phyloP scores from a whole-genome alignment of 1,139 yeast genomes.

The Hemisphaericaspora subhashii region DNA sequence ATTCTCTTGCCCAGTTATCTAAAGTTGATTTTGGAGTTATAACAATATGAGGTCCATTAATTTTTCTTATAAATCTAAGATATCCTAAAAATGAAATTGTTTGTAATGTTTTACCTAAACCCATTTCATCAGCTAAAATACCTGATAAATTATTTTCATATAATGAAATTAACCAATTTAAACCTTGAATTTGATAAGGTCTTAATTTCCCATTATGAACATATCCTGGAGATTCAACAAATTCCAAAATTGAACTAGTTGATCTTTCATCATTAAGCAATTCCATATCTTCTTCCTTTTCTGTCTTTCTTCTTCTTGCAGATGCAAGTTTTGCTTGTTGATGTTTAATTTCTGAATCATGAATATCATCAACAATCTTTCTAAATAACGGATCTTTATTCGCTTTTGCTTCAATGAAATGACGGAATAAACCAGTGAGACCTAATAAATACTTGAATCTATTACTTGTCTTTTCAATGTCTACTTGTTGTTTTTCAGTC shows the following conservation, averaged over 20 bases:
- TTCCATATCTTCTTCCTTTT: conserved; percentile 72
- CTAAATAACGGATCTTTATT: conserved; percentile 60
- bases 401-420: conserved; percentile 68
- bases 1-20: conserved; percentile 80
- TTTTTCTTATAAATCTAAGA: conserved; percentile 56
- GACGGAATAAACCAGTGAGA: conserved; percentile 65
- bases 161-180: conserved; percentile 85
- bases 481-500: conserved; percentile 47
- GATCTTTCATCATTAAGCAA: conserved; percentile 55
- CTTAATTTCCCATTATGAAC: conserved; percentile 59
- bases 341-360: conserved; percentile 25
- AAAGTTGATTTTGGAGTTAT: conserved; percentile 78
- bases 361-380: conserved; percentile 43
- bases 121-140: conserved; percentile 97
- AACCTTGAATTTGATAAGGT: conserved; percentile 89
- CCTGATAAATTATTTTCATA: conserved; percentile 87
- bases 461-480: conserved; percentile 55
- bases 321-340: conserved; percentile 15
- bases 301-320: conserved; percentile 56
- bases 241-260: conserved; percentile 48
- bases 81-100: conserved; percentile 83
- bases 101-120: conserved; percentile 92
- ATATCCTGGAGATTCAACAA: conserved; percentile 65
- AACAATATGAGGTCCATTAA: conserved; percentile 72
- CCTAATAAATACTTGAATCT: conserved; percentile 68